Percentiles rank a stretch among this genome's conserved stretches.
Conservation (phyloP, 2,329 filamentous ascomycete species). For the Zasmidium citrigriseum region DNA sequence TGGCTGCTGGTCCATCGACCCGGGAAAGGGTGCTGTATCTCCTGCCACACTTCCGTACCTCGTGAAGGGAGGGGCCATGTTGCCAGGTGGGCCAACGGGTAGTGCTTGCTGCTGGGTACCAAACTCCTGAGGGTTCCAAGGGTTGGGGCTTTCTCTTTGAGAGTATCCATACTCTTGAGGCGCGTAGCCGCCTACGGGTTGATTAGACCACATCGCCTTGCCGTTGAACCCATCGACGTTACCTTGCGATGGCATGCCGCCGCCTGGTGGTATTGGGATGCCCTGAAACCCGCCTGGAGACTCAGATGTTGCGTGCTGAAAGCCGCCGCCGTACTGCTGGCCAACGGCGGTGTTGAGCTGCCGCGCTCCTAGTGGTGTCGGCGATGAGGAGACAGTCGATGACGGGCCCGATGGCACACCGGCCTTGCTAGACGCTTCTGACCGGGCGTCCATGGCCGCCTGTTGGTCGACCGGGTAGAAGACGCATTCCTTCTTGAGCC, state of each 20-base stretch:
- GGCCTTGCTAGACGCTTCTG: conserved; percentile 23
- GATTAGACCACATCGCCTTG: not conserved
- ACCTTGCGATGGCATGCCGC: conserved; percentile 6
- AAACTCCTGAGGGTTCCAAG: conserved; percentile 5
- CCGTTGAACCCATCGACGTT: not conserved
- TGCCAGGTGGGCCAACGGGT: not conserved
- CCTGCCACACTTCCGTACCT: conserved; percentile 7
- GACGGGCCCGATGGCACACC: conserved; percentile 25
- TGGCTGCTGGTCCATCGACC: not conserved
- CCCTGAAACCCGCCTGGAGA: not conserved
- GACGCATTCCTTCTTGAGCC: conserved; percentile 90
- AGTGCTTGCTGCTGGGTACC: not conserved
- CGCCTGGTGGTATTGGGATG: conserved; percentile 7
- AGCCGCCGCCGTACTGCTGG: conserved; percentile 1
- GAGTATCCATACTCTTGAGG: not conserved
- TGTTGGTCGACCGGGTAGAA: conserved; percentile 78
- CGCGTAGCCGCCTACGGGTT: not conserved
- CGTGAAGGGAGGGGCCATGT: conserved; percentile 1
- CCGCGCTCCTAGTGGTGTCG: conserved; percentile 19
- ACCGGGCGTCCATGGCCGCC: conserved; percentile 28
- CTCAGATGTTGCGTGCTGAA: not conserved
- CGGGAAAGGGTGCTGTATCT: conserved; percentile 12
- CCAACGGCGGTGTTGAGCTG: conserved; percentile 14
- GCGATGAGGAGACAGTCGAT: conserved; percentile 29
- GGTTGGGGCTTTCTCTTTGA: not conserved